Percentiles rank a stretch among this genome's conserved stretches.
phyloP scores from a whole-genome alignment of 2,329 filamentous ascomycete species.

The Scytalidium lignicola region DNA sequence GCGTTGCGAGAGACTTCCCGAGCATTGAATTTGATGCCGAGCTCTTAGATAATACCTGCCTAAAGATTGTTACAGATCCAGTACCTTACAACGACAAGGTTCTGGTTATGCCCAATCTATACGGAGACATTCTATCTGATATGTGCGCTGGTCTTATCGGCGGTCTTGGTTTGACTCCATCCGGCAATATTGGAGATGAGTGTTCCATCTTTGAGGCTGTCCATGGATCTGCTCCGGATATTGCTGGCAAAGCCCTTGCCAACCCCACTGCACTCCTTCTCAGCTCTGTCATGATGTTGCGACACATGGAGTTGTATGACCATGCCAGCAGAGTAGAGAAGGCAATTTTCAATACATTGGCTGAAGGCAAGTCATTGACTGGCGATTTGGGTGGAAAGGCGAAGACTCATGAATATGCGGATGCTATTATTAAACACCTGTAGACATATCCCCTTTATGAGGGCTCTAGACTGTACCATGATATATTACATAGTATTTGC shows the following conservation, averaged over 20 bases:
- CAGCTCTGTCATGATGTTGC: constrained; percentile 98
- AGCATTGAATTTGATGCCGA: constrained; percentile 95
- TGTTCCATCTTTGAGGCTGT: constrained; percentile 99
- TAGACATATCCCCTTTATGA: constrained; percentile 25
- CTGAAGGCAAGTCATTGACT: constrained; percentile 93
- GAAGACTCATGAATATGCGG: constrained; percentile 91
- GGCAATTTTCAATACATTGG: constrained; percentile 90
- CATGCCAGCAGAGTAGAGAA: constrained; percentile 86
- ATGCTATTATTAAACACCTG: constrained; percentile 68
- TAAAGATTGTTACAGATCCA: constrained; percentile 98
- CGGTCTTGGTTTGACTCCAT: constrained; percentile 93
- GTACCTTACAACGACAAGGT: constrained; percentile 98
- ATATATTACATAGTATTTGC: constrained; percentile 16
- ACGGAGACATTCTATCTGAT: constrained; percentile 98
- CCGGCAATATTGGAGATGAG: constrained; percentile 97
- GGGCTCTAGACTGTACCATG: constrained; percentile 28
- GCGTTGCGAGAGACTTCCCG: constrained; percentile 93
- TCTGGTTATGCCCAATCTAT: constrained; percentile 95
- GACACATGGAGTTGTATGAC: constrained; percentile 88
- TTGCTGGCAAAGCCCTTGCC: constrained; percentile 90
- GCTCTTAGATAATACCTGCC: constrained; percentile 97
- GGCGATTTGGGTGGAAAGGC: constrained; percentile 94
- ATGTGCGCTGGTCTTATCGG: constrained; percentile 99
- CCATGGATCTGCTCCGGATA: constrained; percentile 94
- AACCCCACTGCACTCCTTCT: constrained; percentile 96